A percentile compares a stretch with the other conserved stretches of the same genome.
Conservation (phyloP, 208 protist genomes). For the Crithidia sp. region DNA sequence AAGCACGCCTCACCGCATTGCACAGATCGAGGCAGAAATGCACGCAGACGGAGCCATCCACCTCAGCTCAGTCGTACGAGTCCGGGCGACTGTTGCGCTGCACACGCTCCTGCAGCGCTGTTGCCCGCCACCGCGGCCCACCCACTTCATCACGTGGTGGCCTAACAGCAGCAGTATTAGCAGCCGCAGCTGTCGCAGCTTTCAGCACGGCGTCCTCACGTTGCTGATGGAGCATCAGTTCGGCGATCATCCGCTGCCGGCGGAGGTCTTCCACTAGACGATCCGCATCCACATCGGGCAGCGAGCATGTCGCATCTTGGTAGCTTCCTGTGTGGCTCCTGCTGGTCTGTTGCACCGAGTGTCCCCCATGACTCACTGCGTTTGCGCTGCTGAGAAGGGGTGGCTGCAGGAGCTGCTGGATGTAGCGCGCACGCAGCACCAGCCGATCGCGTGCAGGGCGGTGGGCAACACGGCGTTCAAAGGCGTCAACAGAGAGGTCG, state of each 20-base stretch:
- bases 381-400: conserved; percentile 5
- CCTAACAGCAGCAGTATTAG: no score
- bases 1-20: no score
- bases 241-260: conserved; percentile 14
- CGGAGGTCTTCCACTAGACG: conserved; percentile 13
- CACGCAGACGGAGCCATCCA: no score
- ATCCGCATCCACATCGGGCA: neutral
- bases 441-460: conserved; percentile 1
- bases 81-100: no score
- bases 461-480: conserved; percentile 14
- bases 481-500: neutral
- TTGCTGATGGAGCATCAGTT: conserved; percentile 6
- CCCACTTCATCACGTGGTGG: no score
- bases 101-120: no score
- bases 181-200: neutral
- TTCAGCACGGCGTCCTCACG: neutral
- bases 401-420: conserved; percentile 8
- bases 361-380: no score
- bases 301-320: neutral
- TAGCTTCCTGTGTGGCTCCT: neutral
- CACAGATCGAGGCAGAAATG: no score
- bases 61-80: no score
- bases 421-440: conserved; percentile 18
- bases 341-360: neutral
- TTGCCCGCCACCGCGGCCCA: no score